Conservation (phyloP, 306 rosid species). For the Ceratonia siliqua region DNA sequence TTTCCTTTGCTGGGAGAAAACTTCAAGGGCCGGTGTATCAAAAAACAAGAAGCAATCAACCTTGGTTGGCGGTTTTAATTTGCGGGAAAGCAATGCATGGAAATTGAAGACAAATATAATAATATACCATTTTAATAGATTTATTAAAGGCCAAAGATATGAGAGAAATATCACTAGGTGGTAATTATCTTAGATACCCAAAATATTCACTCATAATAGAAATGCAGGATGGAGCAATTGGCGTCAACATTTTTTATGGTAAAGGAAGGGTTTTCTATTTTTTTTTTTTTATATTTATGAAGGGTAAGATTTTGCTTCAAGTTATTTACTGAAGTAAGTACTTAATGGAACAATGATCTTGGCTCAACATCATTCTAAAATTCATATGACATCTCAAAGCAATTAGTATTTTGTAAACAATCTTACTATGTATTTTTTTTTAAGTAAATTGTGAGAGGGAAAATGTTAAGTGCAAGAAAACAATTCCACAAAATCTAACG, state of each 20-base stretch:
- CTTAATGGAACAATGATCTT: too few relatives aligned
- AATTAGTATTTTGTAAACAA: background rate
- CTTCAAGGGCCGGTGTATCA: background rate
- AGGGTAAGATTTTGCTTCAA: background rate
- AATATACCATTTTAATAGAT: too few relatives aligned
- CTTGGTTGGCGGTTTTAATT: background rate
- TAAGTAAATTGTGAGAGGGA: background rate
- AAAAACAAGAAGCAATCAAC: background rate
- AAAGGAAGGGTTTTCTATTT: too few relatives aligned
- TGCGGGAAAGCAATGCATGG: too few relatives aligned
- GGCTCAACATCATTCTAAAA: background rate
- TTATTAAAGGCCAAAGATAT: too few relatives aligned
- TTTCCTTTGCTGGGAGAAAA: background rate
- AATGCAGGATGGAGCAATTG: too few relatives aligned
- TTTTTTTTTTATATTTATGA: too few relatives aligned
- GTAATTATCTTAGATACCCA: too few relatives aligned
- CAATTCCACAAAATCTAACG: too few relatives aligned
- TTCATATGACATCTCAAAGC: background rate
- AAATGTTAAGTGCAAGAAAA: background rate
- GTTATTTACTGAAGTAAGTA: background rate
- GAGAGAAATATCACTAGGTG: too few relatives aligned
- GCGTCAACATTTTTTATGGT: background rate
- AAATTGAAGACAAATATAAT: too few relatives aligned
- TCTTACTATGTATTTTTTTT: background rate
- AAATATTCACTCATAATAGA: too few relatives aligned